These are phyloP conservation scores for Cylindrotheca closterium DNA, from an alignment of 108 stramenopile genomes.

Conservation along the genomic window DNA sequence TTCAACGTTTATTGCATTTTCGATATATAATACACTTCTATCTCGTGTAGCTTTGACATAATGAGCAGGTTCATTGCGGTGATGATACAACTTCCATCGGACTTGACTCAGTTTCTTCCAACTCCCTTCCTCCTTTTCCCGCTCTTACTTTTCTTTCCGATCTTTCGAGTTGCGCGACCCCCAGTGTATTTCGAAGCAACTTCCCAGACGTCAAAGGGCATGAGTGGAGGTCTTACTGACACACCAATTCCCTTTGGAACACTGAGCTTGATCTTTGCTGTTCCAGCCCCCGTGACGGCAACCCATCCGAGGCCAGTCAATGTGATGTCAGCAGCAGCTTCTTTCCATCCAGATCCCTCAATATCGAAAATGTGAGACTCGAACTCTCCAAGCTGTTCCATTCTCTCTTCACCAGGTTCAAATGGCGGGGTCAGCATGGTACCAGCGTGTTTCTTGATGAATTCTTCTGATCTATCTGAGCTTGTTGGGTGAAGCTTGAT, in stretches of 20 bases:
- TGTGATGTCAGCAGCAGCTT: conserved; percentile 92
- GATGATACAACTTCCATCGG: no score
- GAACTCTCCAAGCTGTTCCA: conserved; percentile 86
- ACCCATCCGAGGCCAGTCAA: conserved; percentile 96
- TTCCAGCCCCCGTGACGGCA: conserved; percentile 91
- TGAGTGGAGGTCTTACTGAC: conserved; percentile 80
- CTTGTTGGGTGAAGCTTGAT: conserved; percentile 92
- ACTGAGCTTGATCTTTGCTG: conserved; percentile 65
- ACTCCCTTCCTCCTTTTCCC: conserved; percentile 78
- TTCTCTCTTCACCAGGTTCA: conserved; percentile 67
- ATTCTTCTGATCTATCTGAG: conserved; percentile 68
- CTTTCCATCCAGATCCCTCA: conserved; percentile 90
- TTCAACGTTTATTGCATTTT: no score
- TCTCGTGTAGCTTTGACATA: no score
- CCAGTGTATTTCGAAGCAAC: conserved; percentile 86
- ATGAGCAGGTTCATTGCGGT: no score
- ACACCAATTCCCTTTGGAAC: conserved; percentile 87
- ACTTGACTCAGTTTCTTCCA: conserved; percentile 79
- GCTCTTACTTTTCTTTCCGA: conserved; percentile 50
- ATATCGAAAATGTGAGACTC: conserved; percentile 85
- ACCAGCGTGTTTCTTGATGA: conserved; percentile 86
- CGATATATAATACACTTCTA: no score
- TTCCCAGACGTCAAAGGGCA: conserved; percentile 92
- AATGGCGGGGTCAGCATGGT: conserved; percentile 90
- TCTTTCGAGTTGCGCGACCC: conserved; percentile 70